phyloP scores from a whole-genome alignment of 2,329 filamentous ascomycete genomes.

The Phaeoacremonium minimum region DNA sequence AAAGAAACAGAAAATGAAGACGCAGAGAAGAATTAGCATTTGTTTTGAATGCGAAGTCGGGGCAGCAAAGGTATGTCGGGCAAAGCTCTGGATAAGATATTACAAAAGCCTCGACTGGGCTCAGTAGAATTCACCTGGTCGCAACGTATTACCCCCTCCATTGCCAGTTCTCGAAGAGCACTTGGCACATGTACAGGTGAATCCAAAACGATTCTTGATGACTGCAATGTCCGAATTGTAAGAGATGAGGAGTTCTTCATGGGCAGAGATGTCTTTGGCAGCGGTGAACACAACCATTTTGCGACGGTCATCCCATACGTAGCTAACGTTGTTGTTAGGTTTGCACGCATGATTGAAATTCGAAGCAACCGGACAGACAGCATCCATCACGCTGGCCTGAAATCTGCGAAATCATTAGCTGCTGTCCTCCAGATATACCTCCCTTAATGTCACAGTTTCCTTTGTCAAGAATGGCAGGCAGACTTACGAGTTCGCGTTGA shows the following conservation, averaged over 20 bases:
- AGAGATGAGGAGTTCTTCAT: slow-evolving; percentile 46
- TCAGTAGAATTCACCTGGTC: no score
- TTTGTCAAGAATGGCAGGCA: background rate
- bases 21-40: no score
- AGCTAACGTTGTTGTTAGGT: slow-evolving; percentile 36
- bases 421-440: no score
- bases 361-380: slow-evolving; percentile 47
- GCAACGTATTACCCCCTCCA: no score
- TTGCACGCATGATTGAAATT: slow-evolving; percentile 57
- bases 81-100: no score
- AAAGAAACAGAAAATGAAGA: no score
- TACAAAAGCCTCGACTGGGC: no score
- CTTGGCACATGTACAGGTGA: slow-evolving; percentile 44
- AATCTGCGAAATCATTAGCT: slow-evolving; percentile 1
- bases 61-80: no score
- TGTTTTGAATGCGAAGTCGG: no score
- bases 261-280: slow-evolving; percentile 27
- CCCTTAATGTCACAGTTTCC: background rate
- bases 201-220: slow-evolving; percentile 44
- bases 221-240: slow-evolving; percentile 35
- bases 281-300: slow-evolving; percentile 36
- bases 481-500: slow-evolving; percentile 42
- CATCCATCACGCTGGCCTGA: slow-evolving; percentile 3
- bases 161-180: no score
- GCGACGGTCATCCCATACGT: slow-evolving; percentile 28